Conservation (phyloP, 192 early-diverging fungal species). For the Backusella liffmaniae region DNA sequence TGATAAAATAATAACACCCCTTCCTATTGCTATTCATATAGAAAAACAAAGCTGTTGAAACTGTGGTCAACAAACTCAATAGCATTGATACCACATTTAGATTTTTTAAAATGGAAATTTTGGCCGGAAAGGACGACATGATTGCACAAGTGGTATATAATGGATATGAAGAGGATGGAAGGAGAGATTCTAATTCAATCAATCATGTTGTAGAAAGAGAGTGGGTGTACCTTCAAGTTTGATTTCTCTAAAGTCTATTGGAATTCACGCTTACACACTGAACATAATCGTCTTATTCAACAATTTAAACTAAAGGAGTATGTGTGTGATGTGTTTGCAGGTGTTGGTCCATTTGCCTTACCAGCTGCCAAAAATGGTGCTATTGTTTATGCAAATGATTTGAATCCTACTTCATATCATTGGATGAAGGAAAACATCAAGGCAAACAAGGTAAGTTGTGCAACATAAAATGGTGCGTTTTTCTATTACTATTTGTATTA, state of each 20-base stretch:
- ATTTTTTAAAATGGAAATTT: constrained; percentile 95
- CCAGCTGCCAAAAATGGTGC: constrained; percentile 84
- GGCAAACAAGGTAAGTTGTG: constrained; percentile 73
- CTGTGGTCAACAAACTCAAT: constrained; percentile 97
- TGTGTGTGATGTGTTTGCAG: constrained; percentile 95
- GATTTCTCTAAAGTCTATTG: constrained; percentile 98
- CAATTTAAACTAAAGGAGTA: constrained; percentile 67
- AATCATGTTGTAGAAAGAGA: constrained; percentile 66
- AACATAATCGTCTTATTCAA: constrained; percentile 88
- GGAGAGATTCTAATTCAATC: not conserved
- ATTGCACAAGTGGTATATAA: constrained; percentile 76
- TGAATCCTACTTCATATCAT: constrained; percentile 88
- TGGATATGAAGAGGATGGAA: not conserved
- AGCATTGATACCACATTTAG: constrained; percentile 95
- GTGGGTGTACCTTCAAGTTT: constrained; percentile 85
- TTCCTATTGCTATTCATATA: constrained; percentile 18
- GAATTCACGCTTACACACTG: constrained; percentile 95
- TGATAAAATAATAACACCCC: not conserved
- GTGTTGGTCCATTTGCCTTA: constrained; percentile 94
- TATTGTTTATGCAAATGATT: constrained; percentile 94
- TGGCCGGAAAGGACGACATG: constrained; percentile 88
- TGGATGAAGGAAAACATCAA: constrained; percentile 77
- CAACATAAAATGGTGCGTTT: not conserved
- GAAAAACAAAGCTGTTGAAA: constrained; percentile 86
- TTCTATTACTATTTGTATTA: too few species aligned